These are phyloP conservation scores for Lipomyces orientalis DNA, from an alignment of 805 yeast genomes.

Conservation along the genomic window DNA sequence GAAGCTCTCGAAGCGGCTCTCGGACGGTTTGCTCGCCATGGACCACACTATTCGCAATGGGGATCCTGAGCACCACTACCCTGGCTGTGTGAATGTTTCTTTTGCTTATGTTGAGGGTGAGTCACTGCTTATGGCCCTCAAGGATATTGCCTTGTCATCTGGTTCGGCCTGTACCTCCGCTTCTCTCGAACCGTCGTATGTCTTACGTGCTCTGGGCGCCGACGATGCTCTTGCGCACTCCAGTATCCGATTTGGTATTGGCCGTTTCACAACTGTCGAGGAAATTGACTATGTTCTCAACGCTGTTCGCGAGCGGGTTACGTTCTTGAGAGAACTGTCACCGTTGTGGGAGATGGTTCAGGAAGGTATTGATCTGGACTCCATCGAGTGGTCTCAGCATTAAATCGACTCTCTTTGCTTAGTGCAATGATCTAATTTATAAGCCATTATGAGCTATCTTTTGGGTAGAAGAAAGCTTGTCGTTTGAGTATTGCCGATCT, in stretches of 20 bases:
- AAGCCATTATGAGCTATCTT: background rate
- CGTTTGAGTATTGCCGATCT: background rate
- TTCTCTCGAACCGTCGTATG: conserved; percentile 96
- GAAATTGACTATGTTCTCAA: conserved; percentile 92
- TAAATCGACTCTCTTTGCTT: conserved; percentile 43
- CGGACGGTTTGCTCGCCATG: conserved; percentile 72
- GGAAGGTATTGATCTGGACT: conserved; percentile 92
- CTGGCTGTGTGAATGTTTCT: conserved; percentile 96
- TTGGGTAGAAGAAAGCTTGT: background rate
- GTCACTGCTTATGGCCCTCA: conserved; percentile 94
- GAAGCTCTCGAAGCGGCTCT: conserved; percentile 73
- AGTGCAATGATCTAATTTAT: no score
- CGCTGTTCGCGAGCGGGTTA: conserved; percentile 88
- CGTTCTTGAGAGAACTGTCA: conserved; percentile 85
- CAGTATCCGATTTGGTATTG: conserved; percentile 96
- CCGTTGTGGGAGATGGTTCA: conserved; percentile 99
- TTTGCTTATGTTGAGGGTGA: conserved; percentile 99
- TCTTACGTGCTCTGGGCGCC: conserved; percentile 93
- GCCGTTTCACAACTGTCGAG: conserved; percentile 94
- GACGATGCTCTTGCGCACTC: conserved; percentile 97
- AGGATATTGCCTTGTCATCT: conserved; percentile 93
- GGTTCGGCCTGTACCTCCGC: conserved; percentile 99
- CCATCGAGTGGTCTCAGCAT: conserved; percentile 98
- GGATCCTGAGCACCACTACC: conserved; percentile 70
- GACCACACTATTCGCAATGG: conserved; percentile 94